Evolutionary conservation across 306 rosid species (phyloP), one percentile per base, ranked within the genome.

Genomic region (Crotalaria pallida): DNA sequence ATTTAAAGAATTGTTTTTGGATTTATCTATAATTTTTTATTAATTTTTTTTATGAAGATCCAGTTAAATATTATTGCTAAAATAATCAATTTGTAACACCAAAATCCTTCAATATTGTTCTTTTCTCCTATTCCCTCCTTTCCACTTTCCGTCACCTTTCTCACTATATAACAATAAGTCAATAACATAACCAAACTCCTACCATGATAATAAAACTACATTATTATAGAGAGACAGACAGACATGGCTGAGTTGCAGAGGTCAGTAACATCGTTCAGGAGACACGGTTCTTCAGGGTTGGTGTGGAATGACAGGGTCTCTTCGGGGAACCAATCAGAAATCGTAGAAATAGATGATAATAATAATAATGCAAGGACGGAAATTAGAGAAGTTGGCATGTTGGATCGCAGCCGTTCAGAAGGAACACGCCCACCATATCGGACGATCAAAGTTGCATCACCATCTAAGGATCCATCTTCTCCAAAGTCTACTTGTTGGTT

Each of bases 261-360:
- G 79, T 86, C 90, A 2, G 77, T 41, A 8, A 75, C 81, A 38
- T 74, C 90, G 3, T 86, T 86, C 38, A 71, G 90, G 69, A 80
- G 90, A 69, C 84, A 86, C 61, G 90, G 88, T 12, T 86, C 90
- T 0, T 83, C 85, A 9, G 90, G 90, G 2, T 59, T 75, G 69
- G 63, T 83, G 10, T 86, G 90, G 90, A 80, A 83, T 47, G 85
- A 86, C 74, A 78, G 78, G 71, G 66, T 75, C 65, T 18, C 75
- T 16, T 64, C 67, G 10, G 12, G 52, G 27, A 72, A 62, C 65
- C 72, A n/a, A n/a, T n/a, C n/a, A n/a, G n/a, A 4, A 17, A 61
- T 18, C 48, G 17, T 3, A 43, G 16, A 64, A 51, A 33, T 21
- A 50, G 23, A 9, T 12, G 43, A 7, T 36, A 36, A 31, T 45